Evolutionary conservation across 2,329 filamentous ascomycete species (phyloP).

Genomic region (Paraphoma sp.): DNA sequence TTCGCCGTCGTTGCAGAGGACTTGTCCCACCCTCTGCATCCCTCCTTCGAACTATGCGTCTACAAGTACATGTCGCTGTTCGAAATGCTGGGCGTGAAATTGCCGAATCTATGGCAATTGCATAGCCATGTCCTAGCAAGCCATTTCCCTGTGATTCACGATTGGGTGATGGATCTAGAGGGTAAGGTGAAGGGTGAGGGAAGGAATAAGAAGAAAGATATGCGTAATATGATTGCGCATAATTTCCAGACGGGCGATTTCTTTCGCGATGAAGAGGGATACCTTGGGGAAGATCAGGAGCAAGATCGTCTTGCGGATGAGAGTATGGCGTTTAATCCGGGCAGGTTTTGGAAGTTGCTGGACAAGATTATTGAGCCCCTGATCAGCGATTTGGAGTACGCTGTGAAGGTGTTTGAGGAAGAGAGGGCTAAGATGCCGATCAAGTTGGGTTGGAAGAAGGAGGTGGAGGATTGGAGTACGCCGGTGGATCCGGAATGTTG

Average conservation of each 20-base stretch:
- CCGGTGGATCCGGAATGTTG: background rate
- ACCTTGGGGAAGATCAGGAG: background rate
- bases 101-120: background rate
- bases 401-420: background rate
- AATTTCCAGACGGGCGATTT: background rate
- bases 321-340: background rate
- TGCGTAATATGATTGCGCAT: background rate
- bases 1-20: background rate
- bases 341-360: background rate
- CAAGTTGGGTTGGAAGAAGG: background rate
- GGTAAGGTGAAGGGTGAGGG: background rate
- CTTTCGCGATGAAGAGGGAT: background rate
- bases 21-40: background rate
- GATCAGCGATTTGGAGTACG: background rate
- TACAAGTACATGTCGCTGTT: background rate
- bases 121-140: background rate
- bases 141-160: background rate
- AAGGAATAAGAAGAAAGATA: background rate
- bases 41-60: background rate
- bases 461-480: background rate
- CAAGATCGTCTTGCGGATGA: background rate
- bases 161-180: background rate
- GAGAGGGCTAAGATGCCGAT: background rate
- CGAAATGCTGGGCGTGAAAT: background rate
- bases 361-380: background rate